phyloP scores from a whole-genome alignment of 2,329 filamentous ascomycete genomes.

The Drechslerella coelobrocha region DNA sequence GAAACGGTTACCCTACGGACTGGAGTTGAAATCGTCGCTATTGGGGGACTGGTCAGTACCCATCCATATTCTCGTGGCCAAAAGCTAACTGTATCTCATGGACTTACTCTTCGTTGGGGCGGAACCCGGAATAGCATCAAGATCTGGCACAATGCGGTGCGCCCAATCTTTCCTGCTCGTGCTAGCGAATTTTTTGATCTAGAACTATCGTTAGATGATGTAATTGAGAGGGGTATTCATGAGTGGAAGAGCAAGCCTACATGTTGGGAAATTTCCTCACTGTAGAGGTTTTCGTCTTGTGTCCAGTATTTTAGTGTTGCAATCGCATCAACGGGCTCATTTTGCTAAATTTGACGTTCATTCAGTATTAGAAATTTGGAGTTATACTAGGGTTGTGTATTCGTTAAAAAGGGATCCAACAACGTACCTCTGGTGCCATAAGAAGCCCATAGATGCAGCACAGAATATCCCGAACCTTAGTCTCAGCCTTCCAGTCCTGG shows the following conservation, averaged over 20 bases:
- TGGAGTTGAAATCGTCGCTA: slow-evolving; percentile 33
- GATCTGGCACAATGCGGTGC: slow-evolving; percentile 37
- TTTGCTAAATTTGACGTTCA: slow-evolving; percentile 6
- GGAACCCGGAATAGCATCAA: slow-evolving; percentile 33
- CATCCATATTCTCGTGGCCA: no score
- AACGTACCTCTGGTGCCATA: slow-evolving; percentile 52
- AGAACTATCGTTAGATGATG: neutral
- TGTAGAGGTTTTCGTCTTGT: slow-evolving; percentile 49
- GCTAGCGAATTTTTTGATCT: slow-evolving; percentile 48
- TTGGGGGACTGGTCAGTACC: no score
- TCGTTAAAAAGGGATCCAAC: no score
- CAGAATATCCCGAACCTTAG: slow-evolving; percentile 51
- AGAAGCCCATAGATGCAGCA: slow-evolving; percentile 53
- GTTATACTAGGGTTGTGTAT: no score
- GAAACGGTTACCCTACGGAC: slow-evolving; percentile 33
- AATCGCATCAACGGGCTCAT: slow-evolving; percentile 52
- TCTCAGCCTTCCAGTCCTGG: slow-evolving; percentile 52
- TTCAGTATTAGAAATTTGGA: neutral
- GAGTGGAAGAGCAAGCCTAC: slow-evolving; percentile 35
- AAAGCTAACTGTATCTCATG: no score
- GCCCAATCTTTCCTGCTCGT: slow-evolving; percentile 44
- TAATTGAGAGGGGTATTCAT: neutral
- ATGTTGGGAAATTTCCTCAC: slow-evolving; percentile 51
- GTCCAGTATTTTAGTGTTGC: slow-evolving; percentile 52
- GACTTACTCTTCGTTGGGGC: slow-evolving; percentile 33